phyloP scores from a whole-genome alignment of 225 moss, liverwort and hornwort species.

The Physcomitrium patens region DNA sequence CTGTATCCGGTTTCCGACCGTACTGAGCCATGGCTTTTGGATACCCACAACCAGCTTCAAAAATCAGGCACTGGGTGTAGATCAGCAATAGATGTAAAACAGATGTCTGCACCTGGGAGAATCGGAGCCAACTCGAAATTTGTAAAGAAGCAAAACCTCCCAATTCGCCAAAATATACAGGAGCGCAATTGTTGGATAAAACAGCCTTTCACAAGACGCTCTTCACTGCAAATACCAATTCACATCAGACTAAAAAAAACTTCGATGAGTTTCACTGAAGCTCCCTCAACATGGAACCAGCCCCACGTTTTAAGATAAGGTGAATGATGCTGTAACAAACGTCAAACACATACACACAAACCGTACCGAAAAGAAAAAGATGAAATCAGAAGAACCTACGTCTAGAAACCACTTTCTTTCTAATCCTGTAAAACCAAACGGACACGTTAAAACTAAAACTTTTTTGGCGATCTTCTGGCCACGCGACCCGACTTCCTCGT shows the following conservation, averaged over 20 bases:
- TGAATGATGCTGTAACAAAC: too few relatives aligned
- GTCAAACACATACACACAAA: too few relatives aligned
- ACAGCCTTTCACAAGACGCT: too few relatives aligned
- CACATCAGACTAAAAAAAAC: conserved; percentile 6
- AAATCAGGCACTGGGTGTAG: conserved; percentile 7
- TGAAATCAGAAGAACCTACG: too few relatives aligned
- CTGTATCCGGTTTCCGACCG: conserved; percentile 74
- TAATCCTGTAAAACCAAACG: too few relatives aligned
- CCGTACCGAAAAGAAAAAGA: too few relatives aligned
- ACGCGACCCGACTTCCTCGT: too few relatives aligned
- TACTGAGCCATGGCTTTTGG: conserved; percentile 67
- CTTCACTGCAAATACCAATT: conserved; percentile 17
- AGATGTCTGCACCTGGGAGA: neutral
- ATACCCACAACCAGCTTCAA: conserved; percentile 16
- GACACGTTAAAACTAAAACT: too few relatives aligned
- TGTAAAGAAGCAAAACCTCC: neutral
- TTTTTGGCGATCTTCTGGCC: too few relatives aligned
- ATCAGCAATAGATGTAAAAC: conserved; percentile 5
- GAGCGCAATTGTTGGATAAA: neutral
- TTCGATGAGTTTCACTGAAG: conserved; percentile 2
- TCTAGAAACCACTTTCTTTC: too few relatives aligned
- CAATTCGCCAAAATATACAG: neutral
- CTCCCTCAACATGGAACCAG: too few relatives aligned
- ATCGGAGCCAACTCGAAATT: neutral
- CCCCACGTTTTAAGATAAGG: too few relatives aligned